Percentiles rank a stretch among this genome's conserved stretches.
Evolutionary conservation across 257 asterid genomes (phyloP).

Genomic region (Solanum gandarillasii): DNA sequence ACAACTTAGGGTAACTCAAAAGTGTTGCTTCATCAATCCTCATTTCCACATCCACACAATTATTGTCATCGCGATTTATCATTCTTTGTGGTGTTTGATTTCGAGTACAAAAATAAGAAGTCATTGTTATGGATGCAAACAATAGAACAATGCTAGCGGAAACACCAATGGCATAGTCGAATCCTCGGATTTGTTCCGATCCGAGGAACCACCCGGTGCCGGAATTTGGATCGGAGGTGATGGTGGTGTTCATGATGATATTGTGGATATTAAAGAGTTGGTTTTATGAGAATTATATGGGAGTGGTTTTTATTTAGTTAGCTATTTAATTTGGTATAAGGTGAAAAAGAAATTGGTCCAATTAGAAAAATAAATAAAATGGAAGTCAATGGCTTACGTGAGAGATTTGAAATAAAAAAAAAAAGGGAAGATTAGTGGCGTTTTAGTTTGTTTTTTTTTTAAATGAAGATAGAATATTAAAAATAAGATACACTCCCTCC

Average conservation of each 20-base stretch:
- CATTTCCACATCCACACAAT: constrained; percentile 13
- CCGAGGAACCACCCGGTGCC: constrained; percentile 37
- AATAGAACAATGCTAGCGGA: constrained; percentile 72
- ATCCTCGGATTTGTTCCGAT: constrained; percentile 45
- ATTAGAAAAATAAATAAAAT: not conserved
- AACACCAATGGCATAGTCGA: constrained; percentile 80
- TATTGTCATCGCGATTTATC: not conserved
- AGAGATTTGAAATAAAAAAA: not conserved
- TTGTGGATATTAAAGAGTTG: not conserved
- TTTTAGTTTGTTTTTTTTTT: not conserved
- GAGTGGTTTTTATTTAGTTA: not conserved
- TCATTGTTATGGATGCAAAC: constrained; percentile 60
- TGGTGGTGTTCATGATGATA: constrained; percentile 30
- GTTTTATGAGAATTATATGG: not conserved
- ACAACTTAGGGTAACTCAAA: constrained; percentile 46
- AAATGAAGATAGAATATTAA: not conserved
- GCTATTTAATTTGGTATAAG: constrained; percentile 11
- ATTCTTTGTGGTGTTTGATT: not conserved
- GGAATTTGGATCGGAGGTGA: constrained; percentile 1
- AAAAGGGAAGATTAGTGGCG: not conserved
- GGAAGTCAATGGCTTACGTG: not conserved
- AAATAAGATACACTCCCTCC: too few relatives aligned
- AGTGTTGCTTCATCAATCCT: constrained; percentile 74
- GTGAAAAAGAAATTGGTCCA: constrained; percentile 1
- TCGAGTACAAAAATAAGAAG: constrained; percentile 72